Conservation (phyloP, 495 filamentous ascomycete species). For the Jackrogersella multiformis region DNA sequence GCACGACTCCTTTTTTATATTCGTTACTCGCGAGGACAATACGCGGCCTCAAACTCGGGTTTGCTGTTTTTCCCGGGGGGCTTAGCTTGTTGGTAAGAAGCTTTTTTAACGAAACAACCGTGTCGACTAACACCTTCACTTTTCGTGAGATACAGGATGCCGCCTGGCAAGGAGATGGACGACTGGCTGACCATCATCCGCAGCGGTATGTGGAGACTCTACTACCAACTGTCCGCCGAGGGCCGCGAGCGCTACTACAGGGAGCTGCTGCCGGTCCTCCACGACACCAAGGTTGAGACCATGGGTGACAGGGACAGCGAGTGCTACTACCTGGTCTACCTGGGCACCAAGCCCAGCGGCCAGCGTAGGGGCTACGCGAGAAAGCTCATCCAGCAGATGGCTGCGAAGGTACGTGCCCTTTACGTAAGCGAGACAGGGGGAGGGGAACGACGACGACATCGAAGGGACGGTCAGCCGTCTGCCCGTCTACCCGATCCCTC, state of each 20-base stretch:
- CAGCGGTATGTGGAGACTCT: constrained; percentile 75
- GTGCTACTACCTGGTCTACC: constrained; percentile 80
- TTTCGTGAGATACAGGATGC: constrained; percentile 66
- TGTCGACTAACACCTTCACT: constrained; percentile 28
- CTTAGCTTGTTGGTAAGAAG: constrained; percentile 16
- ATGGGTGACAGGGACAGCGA: constrained; percentile 70
- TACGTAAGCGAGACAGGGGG: not conserved
- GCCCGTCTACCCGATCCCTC: not conserved
- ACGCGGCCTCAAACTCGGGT: constrained; percentile 24
- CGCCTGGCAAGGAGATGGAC: constrained; percentile 77
- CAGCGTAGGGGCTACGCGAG: constrained; percentile 74
- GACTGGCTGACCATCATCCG: constrained; percentile 73
- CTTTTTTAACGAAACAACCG: not conserved
- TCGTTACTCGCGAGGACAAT: not conserved
- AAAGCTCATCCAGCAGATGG: constrained; percentile 72
- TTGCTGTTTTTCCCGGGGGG: constrained; percentile 24
- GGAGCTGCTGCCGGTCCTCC: constrained; percentile 79
- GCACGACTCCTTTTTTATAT: not conserved
- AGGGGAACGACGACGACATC: not conserved
- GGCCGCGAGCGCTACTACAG: constrained; percentile 75
- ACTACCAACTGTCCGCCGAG: constrained; percentile 74
- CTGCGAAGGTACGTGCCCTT: constrained; percentile 61
- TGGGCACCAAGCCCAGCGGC: constrained; percentile 73
- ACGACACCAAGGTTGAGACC: constrained; percentile 72
- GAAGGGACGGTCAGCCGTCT: not conserved